Conservation (phyloP, 441 rosid species). For the Sinapis alba region DNA sequence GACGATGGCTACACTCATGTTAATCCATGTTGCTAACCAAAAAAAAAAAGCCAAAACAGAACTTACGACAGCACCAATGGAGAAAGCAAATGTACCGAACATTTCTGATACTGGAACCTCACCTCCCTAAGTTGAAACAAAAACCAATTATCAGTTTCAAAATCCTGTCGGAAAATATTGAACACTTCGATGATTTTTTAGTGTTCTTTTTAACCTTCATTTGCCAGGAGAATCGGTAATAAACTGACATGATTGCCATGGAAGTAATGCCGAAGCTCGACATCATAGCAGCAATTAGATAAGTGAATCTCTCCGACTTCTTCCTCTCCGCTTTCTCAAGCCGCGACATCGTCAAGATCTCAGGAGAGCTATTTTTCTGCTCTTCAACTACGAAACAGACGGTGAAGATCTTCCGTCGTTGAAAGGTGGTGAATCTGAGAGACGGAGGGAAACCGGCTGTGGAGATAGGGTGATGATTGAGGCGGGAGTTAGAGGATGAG, state of each 20-base stretch:
- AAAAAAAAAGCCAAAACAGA: no score
- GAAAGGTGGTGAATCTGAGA: slow-evolving; percentile 23
- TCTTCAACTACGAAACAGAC: slow-evolving; percentile 66
- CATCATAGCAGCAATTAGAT: slow-evolving; percentile 87
- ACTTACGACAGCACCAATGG: slow-evolving; percentile 95
- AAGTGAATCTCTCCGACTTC: slow-evolving; percentile 78
- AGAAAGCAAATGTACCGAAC: slow-evolving; percentile 89
- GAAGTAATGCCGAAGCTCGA: slow-evolving; percentile 91
- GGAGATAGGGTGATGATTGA: slow-evolving; percentile 35
- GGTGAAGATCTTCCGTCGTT: slow-evolving; percentile 14
- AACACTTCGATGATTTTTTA: background rate
- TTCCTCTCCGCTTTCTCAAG: slow-evolving; percentile 62
- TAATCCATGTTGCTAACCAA: no score
- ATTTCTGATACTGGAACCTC: slow-evolving; percentile 73
- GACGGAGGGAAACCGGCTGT: slow-evolving; percentile 38
- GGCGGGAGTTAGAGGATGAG: slow-evolving; percentile 31
- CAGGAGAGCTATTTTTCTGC: slow-evolving; percentile 41
- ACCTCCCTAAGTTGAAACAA: slow-evolving; percentile 52
- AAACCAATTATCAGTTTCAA: background rate
- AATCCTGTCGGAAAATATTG: background rate
- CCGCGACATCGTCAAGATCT: slow-evolving; percentile 46
- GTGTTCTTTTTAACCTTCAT: slow-evolving; percentile 59
- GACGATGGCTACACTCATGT: background rate
- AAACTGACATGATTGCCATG: slow-evolving; percentile 89
- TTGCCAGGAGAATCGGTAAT: slow-evolving; percentile 92